These are phyloP conservation scores for Cryptomeria japonica DNA, from an alignment of 75 land plant genomes.

Conservation along the genomic window DNA sequence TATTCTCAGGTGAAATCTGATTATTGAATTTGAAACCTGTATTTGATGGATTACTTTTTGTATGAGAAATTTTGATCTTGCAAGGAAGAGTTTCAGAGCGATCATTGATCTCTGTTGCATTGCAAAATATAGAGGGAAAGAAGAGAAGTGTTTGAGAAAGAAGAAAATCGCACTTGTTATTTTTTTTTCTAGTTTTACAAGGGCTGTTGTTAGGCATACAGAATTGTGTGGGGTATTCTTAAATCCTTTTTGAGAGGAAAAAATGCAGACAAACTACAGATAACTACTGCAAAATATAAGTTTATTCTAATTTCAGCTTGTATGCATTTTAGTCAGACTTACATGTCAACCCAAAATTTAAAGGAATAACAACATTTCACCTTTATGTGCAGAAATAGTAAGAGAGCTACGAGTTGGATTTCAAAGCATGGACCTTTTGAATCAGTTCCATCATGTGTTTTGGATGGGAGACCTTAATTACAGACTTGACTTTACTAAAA, in stretches of 20 bases:
- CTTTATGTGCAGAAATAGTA: slow-evolving; percentile 28
- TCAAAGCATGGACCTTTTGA: slow-evolving; percentile 35
- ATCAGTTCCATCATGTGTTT: slow-evolving; percentile 47
- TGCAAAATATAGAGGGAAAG: neutral
- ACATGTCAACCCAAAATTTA: neutral
- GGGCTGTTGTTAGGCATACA: neutral
- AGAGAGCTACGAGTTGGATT: slow-evolving; percentile 27
- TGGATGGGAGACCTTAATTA: slow-evolving; percentile 49
- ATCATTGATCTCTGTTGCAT: neutral
- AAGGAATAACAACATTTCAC: neutral
- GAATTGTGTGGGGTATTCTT: neutral
- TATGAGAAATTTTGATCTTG: neutral
- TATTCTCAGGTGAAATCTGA: neutral
- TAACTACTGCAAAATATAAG: neutral
- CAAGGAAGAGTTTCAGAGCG: neutral
- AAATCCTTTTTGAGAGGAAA: neutral
- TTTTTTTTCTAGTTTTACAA: neutral
- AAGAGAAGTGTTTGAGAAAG: neutral
- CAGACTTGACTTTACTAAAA: slow-evolving; percentile 37
- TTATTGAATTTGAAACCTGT: neutral
- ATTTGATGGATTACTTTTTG: neutral
- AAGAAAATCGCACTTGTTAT: neutral
- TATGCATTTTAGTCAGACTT: neutral
- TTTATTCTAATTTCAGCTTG: neutral
- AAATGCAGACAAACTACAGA: neutral